Conservation (phyloP, 1,284 basidiomycete genomes). For the Ceratobasidium sp. region DNA sequence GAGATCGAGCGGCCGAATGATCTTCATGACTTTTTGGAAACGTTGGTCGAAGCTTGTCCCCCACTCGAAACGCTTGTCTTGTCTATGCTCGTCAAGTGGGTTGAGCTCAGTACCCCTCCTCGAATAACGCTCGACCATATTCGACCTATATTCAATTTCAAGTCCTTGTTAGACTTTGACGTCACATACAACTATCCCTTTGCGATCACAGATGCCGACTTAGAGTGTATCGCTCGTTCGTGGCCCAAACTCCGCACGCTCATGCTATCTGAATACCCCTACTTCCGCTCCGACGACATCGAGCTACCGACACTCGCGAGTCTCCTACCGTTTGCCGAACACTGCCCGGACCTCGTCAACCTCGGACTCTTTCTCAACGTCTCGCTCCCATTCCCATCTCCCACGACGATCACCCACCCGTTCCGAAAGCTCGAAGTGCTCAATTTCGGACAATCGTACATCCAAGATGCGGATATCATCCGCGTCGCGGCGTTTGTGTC, state of each 20-base stretch:
- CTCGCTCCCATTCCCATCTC: conserved; percentile 32
- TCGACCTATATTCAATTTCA: conserved; percentile 29
- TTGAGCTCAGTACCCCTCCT: conserved; percentile 40
- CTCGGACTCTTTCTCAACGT: conserved; percentile 41
- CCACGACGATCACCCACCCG: conserved; percentile 18
- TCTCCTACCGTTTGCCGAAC: conserved; percentile 39
- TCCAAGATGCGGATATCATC: conserved; percentile 35
- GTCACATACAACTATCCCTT: conserved; percentile 45
- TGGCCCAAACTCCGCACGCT: conserved; percentile 41
- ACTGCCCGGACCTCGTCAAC: conserved; percentile 39
- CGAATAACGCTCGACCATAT: conserved; percentile 45
- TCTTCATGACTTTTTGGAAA: conserved; percentile 41
- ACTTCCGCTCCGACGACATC: conserved; percentile 45
- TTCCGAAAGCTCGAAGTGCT: conserved; percentile 39
- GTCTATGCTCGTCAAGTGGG: conserved; percentile 45
- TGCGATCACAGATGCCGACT: conserved; percentile 31
- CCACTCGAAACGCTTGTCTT: conserved; percentile 40
- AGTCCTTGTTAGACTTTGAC: conserved; percentile 41
- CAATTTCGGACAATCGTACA: conserved; percentile 43
- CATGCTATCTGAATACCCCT: conserved; percentile 44
- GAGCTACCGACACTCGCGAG: conserved; percentile 41
- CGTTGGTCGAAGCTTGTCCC: conserved; percentile 35
- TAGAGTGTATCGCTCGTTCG: conserved; percentile 40
- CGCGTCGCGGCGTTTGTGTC: conserved; percentile 39
- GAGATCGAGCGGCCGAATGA: conserved; percentile 44